These are phyloP conservation scores for Heracleum sosnowskyi DNA, from an alignment of 129 eudicot species.

Conservation along the genomic window DNA sequence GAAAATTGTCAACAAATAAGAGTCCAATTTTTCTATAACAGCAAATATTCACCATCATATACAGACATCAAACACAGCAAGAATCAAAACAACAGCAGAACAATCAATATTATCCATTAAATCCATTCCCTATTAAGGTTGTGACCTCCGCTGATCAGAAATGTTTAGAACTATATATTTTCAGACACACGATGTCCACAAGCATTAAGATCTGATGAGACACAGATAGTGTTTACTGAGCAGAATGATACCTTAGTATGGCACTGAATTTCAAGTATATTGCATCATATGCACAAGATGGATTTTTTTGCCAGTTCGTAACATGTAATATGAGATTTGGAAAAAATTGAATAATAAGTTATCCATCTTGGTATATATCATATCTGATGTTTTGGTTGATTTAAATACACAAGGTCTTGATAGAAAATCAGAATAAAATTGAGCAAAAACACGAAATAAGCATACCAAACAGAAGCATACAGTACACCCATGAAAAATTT, in stretches of 20 bases:
- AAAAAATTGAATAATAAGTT: background rate
- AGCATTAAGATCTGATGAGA: background rate
- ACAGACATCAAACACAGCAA: background rate
- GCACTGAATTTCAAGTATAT: background rate
- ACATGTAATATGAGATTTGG: background rate
- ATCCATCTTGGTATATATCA: background rate
- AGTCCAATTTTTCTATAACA: background rate
- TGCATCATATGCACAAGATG: background rate
- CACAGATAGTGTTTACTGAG: background rate
- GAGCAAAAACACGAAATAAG: background rate
- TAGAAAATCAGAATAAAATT: too few species aligned
- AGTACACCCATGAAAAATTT: background rate
- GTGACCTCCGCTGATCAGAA: background rate
- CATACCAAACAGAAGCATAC: background rate
- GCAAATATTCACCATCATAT: background rate
- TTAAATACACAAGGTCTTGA: background rate
- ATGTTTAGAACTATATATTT: background rate
- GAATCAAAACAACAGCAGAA: background rate
- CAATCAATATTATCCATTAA: background rate
- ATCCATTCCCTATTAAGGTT: background rate
- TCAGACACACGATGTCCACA: background rate
- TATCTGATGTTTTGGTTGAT: background rate
- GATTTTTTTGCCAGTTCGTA: background rate
- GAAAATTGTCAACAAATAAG: background rate
- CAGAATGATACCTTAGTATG: background rate